These are phyloP conservation scores for Hypoxylon sp. DNA, from an alignment of 2,329 filamentous ascomycete species.

Conservation along the genomic window DNA sequence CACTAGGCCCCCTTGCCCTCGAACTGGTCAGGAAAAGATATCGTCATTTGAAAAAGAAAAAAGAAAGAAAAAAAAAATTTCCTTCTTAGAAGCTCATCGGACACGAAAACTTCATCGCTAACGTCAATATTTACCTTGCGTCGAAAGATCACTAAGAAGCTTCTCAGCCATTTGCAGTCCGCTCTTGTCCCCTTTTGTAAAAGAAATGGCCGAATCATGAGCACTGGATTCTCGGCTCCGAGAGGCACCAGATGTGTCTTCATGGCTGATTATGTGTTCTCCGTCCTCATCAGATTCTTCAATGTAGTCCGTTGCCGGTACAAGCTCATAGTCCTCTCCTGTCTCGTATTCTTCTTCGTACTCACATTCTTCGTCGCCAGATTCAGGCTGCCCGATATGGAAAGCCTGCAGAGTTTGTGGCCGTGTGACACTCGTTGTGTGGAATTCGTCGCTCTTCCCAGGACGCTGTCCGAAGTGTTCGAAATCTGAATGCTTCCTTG, in stretches of 20 bases:
- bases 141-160: background rate
- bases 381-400: background rate
- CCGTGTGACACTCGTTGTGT: background rate
- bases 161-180: background rate
- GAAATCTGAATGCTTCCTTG: constrained; percentile 43
- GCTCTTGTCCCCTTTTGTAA: background rate
- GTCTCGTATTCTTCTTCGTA: constrained; percentile 22
- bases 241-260: background rate
- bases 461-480: constrained; percentile 42
- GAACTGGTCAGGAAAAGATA: background rate
- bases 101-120: background rate
- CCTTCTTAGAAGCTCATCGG: background rate
- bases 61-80: no score
- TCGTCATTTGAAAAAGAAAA: background rate
- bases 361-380: constrained; percentile 5
- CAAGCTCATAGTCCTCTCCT: constrained; percentile 12
- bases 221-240: constrained; percentile 3
- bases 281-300: background rate
- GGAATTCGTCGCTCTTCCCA: background rate
- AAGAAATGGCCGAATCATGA: constrained; percentile 9
- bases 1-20: background rate
- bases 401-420: background rate
- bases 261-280: background rate
- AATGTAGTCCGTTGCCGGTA: background rate
- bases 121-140: background rate